Conservation (phyloP, 2,329 filamentous ascomycete genomes). For the Fusarium globosum region DNA sequence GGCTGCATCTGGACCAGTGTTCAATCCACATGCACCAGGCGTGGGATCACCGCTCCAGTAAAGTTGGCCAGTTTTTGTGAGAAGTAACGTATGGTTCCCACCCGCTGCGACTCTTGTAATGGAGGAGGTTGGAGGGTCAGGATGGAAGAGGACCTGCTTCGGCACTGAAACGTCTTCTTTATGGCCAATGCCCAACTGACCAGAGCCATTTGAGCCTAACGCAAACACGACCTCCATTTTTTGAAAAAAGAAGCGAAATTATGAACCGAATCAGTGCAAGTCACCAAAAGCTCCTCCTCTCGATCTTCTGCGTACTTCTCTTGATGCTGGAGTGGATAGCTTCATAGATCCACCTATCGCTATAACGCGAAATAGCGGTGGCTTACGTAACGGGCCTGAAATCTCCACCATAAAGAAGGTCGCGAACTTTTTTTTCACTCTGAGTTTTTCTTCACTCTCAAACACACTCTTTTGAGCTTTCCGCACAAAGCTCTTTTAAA, state of each 20-base stretch:
- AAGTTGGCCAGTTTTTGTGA: conserved; percentile 68
- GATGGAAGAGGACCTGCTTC: conserved; percentile 68
- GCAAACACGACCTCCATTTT: conserved; percentile 69
- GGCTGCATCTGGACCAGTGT: conserved; percentile 45
- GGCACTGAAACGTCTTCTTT: conserved; percentile 76
- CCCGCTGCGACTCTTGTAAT: conserved; percentile 67
- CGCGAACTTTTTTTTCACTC: conserved; percentile 40
- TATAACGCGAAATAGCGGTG: conserved; percentile 33
- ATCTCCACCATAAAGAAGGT: conserved; percentile 41
- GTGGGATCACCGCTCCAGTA: conserved; percentile 73
- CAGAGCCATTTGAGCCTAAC: conserved; percentile 81
- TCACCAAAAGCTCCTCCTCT: conserved; percentile 1
- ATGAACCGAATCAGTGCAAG: conserved; percentile 3
- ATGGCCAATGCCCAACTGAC: conserved; percentile 78
- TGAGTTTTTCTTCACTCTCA: conserved; percentile 25
- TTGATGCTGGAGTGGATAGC: conserved; percentile 21
- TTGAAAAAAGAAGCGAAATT: not conserved
- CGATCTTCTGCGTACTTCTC: conserved; percentile 25
- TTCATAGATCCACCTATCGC: conserved; percentile 40
- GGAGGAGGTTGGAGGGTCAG: conserved; percentile 50
- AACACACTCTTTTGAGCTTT: conserved; percentile 27
- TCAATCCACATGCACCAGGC: conserved; percentile 65
- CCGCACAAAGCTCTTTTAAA: conserved; percentile 20
- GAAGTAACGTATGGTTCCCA: conserved; percentile 87
- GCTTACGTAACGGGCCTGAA: conserved; percentile 37